Conservation (phyloP, 768 basidiomycete species). For the Crassisporium funariophilum region DNA sequence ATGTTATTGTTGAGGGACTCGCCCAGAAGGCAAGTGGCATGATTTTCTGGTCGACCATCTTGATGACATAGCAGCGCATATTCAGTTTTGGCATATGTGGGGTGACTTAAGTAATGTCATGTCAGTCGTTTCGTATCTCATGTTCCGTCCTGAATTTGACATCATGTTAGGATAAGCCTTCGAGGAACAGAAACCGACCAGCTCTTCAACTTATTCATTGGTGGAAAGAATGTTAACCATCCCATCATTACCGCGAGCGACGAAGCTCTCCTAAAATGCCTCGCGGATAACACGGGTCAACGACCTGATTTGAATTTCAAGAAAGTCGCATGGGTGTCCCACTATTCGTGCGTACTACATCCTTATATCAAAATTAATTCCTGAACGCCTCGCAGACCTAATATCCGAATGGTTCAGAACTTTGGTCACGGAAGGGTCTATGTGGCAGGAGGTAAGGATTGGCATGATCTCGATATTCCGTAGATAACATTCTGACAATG, state of each 20-base stretch:
- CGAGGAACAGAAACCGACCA: conserved; percentile 16
- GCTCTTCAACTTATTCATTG: conserved; percentile 15
- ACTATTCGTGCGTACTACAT: conserved; percentile 12
- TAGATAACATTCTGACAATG: not conserved
- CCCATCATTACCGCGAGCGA: conserved; percentile 7
- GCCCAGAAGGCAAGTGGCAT: conserved; percentile 34
- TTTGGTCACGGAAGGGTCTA: conserved; percentile 16
- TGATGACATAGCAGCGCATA: not conserved
- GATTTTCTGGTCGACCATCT: not conserved
- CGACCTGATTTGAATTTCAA: conserved; percentile 26
- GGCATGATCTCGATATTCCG: not conserved
- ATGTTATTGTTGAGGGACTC: conserved; percentile 44
- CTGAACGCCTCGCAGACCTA: conserved; percentile 9
- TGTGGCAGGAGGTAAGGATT: conserved; percentile 23
- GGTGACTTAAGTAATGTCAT: conserved; percentile 36
- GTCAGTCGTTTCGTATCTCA: conserved; percentile 24
- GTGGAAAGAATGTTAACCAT: conserved; percentile 11
- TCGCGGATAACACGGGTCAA: conserved; percentile 21
- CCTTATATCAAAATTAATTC: too few relatives aligned
- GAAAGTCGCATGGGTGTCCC: conserved; percentile 28
- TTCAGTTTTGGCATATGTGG: conserved; percentile 52
- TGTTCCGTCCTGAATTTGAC: too few relatives aligned
- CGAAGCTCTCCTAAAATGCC: conserved; percentile 17
- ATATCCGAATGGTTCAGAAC: conserved; percentile 17
- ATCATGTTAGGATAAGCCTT: conserved; percentile 15